Evolutionary conservation across 257 asterid species (phyloP), one percentile per base, ranked within the genome.

Genomic region (Cynanchum wilfordii): DNA sequence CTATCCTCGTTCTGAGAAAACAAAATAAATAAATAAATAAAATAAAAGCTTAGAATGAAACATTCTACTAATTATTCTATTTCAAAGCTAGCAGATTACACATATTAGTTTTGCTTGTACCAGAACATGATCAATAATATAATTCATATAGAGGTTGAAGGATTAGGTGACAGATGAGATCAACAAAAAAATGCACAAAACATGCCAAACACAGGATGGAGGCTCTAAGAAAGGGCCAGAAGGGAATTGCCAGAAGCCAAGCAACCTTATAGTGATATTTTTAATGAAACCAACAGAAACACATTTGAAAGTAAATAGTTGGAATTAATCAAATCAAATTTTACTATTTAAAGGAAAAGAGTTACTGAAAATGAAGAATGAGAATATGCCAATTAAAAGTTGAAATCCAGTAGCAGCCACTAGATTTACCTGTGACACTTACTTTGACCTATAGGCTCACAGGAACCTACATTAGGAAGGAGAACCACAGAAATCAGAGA

Each of bases 1-100:
- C 98, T 84, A 60, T 88, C 99, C 84, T 90, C 99, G 45, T 94
- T 91, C 97, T 91, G 73, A 25, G 45, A 64, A 71, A 45, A 29
- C 45, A 65, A 66, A 72, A 36, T 52, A 67, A n/a, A n/a, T n/a
- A n/a, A n/a, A n/a, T n/a, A n/a, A n/a, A n/a, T n/a, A n/a, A n/a
- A n/a, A 38, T 9, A 13, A 13, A 50, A 71, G 51, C 50, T 72
- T 63, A 30, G 33, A 68, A 62, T 68, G 17, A 54, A 44, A 63
- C 11, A 13, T 11, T 22, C 3, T 24, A 40, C 22, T 36, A 40
- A 8, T 24, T 10, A 58, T 75, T 60, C 55, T 22, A 68, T 30
- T 57, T 13, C 6, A 50, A 29, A 57, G 51, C 30, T 42, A 56
- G 22, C 2, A 44, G 49, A 30, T 19, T 2, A 45, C 36, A 25